Conservation (phyloP, 2,329 filamentous ascomycete genomes). For the Zopfia rhizophila region DNA sequence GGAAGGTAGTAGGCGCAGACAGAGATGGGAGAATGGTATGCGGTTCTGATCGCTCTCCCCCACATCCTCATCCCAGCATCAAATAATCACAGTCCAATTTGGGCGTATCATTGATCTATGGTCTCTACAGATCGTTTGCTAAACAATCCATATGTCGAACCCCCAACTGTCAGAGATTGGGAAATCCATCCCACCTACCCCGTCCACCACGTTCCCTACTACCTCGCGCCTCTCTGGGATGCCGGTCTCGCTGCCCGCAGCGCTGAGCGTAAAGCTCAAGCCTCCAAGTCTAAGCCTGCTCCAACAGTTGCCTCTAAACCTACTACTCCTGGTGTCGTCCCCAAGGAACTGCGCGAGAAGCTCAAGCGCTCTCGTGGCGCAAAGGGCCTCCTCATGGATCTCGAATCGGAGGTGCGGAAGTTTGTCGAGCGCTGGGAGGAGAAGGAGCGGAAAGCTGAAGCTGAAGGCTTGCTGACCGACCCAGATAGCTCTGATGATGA, state of each 20-base stretch:
- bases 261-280: slow-evolving; percentile 55
- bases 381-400: slow-evolving; percentile 79
- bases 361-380: slow-evolving; percentile 84
- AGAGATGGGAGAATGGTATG: slow-evolving; percentile 93
- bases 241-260: slow-evolving; percentile 58
- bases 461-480: slow-evolving; percentile 54
- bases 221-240: slow-evolving; percentile 88
- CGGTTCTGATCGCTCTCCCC: neutral
- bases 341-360: slow-evolving; percentile 81
- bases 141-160: slow-evolving; percentile 85
- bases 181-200: slow-evolving; percentile 83
- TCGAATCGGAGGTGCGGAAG: slow-evolving; percentile 84
- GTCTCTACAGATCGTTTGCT: slow-evolving; percentile 82
- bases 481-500: slow-evolving; percentile 77
- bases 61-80: slow-evolving; percentile 1
- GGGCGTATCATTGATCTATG: neutral
- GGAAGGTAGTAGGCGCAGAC: slow-evolving; percentile 84
- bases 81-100: too few species aligned
- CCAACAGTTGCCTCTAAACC: slow-evolving; percentile 53
- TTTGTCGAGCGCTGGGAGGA: slow-evolving; percentile 76
- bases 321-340: slow-evolving; percentile 66
- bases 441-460: slow-evolving; percentile 60
- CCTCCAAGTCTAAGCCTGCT: slow-evolving; percentile 44
- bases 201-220: slow-evolving; percentile 83
- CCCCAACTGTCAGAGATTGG: slow-evolving; percentile 85